Percentiles rank a stretch among this genome's conserved stretches.
Evolutionary conservation across 2,329 filamentous ascomycete species (phyloP).

Genomic region (Fusarium aywerte): DNA sequence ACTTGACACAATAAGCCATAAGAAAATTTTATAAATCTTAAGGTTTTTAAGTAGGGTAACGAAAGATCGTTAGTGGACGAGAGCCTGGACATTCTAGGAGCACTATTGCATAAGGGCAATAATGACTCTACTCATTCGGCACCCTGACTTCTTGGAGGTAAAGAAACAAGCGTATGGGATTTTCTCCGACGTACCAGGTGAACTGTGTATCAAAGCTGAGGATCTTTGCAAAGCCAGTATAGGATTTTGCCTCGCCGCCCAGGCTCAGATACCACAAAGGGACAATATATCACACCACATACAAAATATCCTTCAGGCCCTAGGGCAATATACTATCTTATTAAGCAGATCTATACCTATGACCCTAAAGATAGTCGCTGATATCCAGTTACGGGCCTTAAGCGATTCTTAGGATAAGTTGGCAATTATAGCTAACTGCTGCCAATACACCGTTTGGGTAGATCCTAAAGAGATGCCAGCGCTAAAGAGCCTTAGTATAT

Average conservation of each 20-base stretch:
- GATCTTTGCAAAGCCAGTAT: neutral
- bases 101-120: neutral
- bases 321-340: neutral
- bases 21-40: neutral
- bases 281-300: neutral
- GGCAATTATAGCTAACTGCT: slow-evolving; percentile 10
- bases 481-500: neutral
- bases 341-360: neutral
- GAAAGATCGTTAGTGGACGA: slow-evolving; percentile 6
- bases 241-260: neutral
- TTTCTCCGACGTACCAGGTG: neutral
- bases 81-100: slow-evolving; percentile 1
- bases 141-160: neutral
- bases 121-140: neutral
- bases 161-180: neutral
- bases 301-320: neutral
- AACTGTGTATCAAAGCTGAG: neutral
- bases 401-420: neutral
- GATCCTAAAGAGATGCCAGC: neutral
- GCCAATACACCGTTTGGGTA: neutral
- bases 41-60: neutral
- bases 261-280: neutral
- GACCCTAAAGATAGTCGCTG: neutral
- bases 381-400: neutral
- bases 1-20: accelerated